These are phyloP conservation scores for Monilinia polystroma DNA, from an alignment of 2,329 filamentous ascomycete genomes.

Conservation along the genomic window DNA sequence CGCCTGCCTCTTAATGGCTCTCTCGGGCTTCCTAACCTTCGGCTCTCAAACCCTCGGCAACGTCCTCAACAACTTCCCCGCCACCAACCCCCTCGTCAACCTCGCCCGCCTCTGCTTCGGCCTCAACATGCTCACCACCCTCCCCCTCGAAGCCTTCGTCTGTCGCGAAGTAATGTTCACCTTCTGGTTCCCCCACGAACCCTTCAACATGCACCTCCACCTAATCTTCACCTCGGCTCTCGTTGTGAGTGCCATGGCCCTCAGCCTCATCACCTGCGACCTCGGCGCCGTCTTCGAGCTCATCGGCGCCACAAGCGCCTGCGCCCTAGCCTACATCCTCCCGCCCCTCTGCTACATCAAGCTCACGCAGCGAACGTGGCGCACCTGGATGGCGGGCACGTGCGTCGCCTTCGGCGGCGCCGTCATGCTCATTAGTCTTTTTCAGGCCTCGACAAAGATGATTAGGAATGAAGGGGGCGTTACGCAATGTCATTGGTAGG, in stretches of 20 bases:
- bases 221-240: conserved; percentile 81
- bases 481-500: conserved; percentile 31
- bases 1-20: conserved; percentile 86
- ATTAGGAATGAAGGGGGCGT: conserved; percentile 37
- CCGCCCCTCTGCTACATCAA: conserved; percentile 95
- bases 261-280: conserved; percentile 87
- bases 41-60: conserved; percentile 91
- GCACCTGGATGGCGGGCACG: conserved; percentile 68
- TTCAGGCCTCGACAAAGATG: conserved; percentile 72
- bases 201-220: conserved; percentile 76
- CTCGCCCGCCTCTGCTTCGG: conserved; percentile 93
- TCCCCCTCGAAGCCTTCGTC: conserved; percentile 95
- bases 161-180: conserved; percentile 95
- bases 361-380: conserved; percentile 74
- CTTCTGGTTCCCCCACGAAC: conserved; percentile 63
- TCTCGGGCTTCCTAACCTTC: conserved; percentile 89
- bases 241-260: conserved; percentile 72
- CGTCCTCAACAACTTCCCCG: conserved; percentile 95
- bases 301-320: conserved; percentile 91
- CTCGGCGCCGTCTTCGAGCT: conserved; percentile 93
- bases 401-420: conserved; percentile 74
- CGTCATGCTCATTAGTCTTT: conserved; percentile 77
- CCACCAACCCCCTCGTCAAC: conserved; percentile 90
- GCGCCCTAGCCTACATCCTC: conserved; percentile 90
- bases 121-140: conserved; percentile 96